Evolutionary conservation across 768 basidiomycete genomes (phyloP).

Genomic region (Auricularia sp.): DNA sequence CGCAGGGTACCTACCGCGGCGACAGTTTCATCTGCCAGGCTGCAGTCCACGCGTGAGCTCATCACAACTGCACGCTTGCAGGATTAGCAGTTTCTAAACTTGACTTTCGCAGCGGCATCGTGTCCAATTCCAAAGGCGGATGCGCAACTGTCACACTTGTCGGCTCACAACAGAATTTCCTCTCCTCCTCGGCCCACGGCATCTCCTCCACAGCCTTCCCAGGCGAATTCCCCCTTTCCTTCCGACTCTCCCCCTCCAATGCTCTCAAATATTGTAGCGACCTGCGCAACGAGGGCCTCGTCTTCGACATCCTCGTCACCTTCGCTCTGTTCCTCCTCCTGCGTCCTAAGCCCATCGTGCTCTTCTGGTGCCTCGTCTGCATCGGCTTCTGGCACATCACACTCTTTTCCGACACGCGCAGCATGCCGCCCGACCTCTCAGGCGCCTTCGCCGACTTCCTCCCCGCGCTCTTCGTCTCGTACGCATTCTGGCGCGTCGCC

Average conservation of each 20-base stretch:
- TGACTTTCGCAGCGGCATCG: constrained; percentile 41
- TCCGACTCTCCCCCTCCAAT: constrained; percentile 39
- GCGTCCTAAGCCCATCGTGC: constrained; percentile 55
- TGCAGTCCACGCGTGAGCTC: constrained; percentile 65
- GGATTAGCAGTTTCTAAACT: neutral
- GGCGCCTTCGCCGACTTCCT: constrained; percentile 70
- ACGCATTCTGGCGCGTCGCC: constrained; percentile 69
- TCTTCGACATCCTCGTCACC: constrained; percentile 60
- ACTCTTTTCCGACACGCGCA: constrained; percentile 65
- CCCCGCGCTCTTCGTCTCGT: constrained; percentile 65
- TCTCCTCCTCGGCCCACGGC: constrained; percentile 48
- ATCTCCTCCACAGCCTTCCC: constrained; percentile 66
- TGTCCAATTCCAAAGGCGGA: constrained; percentile 58
- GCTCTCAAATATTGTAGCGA: constrained; percentile 58
- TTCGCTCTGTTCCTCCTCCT: constrained; percentile 61
- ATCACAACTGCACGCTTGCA: neutral
- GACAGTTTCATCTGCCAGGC: constrained; percentile 82
- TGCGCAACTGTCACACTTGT: constrained; percentile 59
- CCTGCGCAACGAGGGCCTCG: constrained; percentile 56
- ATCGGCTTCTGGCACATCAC: constrained; percentile 81
- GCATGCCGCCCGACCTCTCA: constrained; percentile 56
- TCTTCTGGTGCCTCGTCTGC: constrained; percentile 70
- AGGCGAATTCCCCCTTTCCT: constrained; percentile 63
- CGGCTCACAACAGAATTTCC: constrained; percentile 64
- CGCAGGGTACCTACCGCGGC: constrained; percentile 59